These are phyloP conservation scores for Saccharomycopsis babjevae DNA, from an alignment of 805 yeast genomes.

Conservation along the genomic window DNA sequence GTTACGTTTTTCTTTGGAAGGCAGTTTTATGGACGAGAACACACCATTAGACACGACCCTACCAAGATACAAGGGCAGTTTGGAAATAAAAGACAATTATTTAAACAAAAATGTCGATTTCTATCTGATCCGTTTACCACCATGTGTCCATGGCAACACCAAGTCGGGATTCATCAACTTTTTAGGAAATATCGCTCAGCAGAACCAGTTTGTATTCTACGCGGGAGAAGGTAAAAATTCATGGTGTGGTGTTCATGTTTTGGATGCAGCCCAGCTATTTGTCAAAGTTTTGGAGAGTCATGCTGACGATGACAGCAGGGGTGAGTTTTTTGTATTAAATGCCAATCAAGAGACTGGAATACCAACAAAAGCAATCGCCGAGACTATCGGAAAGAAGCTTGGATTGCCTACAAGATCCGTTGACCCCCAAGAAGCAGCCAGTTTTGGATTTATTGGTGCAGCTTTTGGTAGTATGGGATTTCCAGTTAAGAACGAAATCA, in stretches of 20 bases:
- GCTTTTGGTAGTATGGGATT: conserved; percentile 3
- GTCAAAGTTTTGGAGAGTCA: conserved; percentile 23
- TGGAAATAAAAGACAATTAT: neutral
- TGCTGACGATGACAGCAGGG: conserved; percentile 19
- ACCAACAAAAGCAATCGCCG: conserved; percentile 23
- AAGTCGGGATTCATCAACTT: conserved; percentile 24
- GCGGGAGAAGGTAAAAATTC: conserved; percentile 27
- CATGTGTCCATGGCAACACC: conserved; percentile 28
- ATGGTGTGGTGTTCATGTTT: conserved; percentile 27
- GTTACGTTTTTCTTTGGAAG: neutral
- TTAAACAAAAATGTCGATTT: conserved; percentile 21
- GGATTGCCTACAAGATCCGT: conserved; percentile 18
- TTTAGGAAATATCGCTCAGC: conserved; percentile 24
- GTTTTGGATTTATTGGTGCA: conserved; percentile 18
- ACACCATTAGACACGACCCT: neutral
- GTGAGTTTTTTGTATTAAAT: conserved; percentile 18
- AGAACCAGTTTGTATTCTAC: conserved; percentile 26
- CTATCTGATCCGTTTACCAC: conserved; percentile 25
- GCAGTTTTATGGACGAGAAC: neutral
- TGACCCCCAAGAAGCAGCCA: conserved; percentile 14
- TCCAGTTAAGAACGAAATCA: conserved; percentile 13
- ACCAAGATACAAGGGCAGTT: neutral
- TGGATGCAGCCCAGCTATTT: conserved; percentile 28
- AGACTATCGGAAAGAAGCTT: conserved; percentile 21
- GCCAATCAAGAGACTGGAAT: conserved; percentile 23